These are phyloP conservation scores for Podochytrium sp. DNA, from an alignment of 192 early-diverging fungal species.

Conservation along the genomic window DNA sequence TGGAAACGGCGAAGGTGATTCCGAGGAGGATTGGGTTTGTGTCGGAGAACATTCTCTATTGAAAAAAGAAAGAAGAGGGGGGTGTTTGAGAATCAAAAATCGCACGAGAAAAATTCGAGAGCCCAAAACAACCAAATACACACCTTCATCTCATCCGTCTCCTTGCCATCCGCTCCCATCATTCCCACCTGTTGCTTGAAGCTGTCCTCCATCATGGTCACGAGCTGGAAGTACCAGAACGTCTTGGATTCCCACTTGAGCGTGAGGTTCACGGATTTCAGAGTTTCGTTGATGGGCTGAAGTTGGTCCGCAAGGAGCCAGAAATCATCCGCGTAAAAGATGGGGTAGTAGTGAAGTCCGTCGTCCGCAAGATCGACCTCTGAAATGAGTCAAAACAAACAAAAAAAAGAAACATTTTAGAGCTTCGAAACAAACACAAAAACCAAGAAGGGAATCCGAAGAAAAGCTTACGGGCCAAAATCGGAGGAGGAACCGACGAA, in stretches of 20 bases:
- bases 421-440: not conserved
- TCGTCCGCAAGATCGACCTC: constrained; percentile 39
- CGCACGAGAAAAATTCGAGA: not conserved
- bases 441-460: not conserved
- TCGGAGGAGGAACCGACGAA: constrained; percentile 52
- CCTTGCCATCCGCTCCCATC: constrained; percentile 59
- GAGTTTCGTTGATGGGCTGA: constrained; percentile 72
- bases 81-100: too few species aligned
- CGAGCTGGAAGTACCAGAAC: constrained; percentile 77
- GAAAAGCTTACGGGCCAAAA: constrained; percentile 55
- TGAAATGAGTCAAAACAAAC: constrained; percentile 24
- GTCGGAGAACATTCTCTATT: constrained; percentile 83
- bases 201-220: constrained; percentile 68
- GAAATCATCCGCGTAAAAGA: constrained; percentile 80
- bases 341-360: constrained; percentile 63
- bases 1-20: constrained; percentile 75
- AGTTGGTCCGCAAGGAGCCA: constrained; percentile 76
- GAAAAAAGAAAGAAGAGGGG: not conserved
- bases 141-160: constrained; percentile 80
- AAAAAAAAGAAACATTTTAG: not conserved
- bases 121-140: not conserved
- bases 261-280: constrained; percentile 72
- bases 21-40: constrained; percentile 84
- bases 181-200: constrained; percentile 59
- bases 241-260: constrained; percentile 68